These are phyloP conservation scores for Kwoniella botswanensis DNA, from an alignment of 768 basidiomycete species.

Conservation along the genomic window DNA sequence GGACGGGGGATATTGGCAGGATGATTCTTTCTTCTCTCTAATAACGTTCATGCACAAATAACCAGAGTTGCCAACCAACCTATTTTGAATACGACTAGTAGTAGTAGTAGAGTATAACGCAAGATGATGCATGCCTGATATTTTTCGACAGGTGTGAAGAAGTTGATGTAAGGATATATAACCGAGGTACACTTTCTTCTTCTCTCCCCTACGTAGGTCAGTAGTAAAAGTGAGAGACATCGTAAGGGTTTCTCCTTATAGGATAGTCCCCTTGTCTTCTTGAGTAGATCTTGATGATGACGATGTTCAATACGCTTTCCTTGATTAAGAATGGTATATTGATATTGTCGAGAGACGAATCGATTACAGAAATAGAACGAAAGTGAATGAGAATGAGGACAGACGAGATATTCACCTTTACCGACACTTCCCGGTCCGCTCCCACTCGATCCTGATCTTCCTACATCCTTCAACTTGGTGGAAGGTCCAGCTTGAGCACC, in stretches of 20 bases:
- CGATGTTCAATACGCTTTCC: neutral
- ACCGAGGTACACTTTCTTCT: conserved; percentile 6
- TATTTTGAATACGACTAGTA: neutral
- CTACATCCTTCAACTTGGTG: neutral
- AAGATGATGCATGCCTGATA: conserved; percentile 39
- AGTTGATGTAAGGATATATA: conserved; percentile 8
- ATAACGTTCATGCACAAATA: conserved; percentile 4
- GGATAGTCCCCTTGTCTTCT: conserved; percentile 5
- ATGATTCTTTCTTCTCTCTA: neutral
- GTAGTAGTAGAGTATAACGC: conserved; percentile 12
- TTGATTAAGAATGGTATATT: neutral
- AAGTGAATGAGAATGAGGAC: neutral
- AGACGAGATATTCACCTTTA: conserved; percentile 27
- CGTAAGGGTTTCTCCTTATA: conserved; percentile 4
- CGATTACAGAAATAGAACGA: neutral
- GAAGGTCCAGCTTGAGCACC: conserved; percentile 26
- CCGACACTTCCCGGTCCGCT: neutral
- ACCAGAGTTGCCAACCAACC: conserved; percentile 17
- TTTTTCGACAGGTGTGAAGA: conserved; percentile 8
- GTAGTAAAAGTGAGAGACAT: neutral
- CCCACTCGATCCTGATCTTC: conserved; percentile 15
- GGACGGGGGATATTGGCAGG: too few relatives aligned
- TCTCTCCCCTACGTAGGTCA: conserved; percentile 4
- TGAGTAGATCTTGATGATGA: neutral
- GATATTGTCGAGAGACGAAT: neutral